Base-by-base conservation (phyloP, 768 basidiomycete genomes). In the Lentinula aciculospora region DNA sequence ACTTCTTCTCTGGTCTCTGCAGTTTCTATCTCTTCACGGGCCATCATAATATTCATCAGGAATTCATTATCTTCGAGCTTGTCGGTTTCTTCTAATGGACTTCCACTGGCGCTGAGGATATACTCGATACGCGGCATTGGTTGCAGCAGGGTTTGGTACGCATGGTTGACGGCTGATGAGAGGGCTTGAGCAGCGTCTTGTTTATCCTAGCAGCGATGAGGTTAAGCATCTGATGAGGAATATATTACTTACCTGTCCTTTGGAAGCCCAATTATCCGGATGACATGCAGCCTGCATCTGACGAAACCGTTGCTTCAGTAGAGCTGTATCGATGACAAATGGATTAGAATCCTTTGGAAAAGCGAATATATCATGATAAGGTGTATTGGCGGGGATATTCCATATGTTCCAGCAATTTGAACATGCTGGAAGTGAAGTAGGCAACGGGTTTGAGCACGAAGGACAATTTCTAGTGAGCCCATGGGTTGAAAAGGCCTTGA, bases 61-160 rank as follows among this genome's bases (percentile, higher is more conserved):
- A 96, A 81, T 45, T 72, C 80, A 45, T 81, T 71, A 64, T 95
- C 90, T 10, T 87, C 81, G 23, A 88, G 69, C 53, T 84, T 81
- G 60, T 96, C 94, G 23, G 73, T 74, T 71, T 95, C 94, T 1
- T 76, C 74, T 46, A 84, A 72, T 4, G 77, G 74, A 29, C 80
- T 53, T 9, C 86, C 82, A 63, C 91, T 81, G 42, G 74, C 76
- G 42, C 78, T 74, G 13, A 96, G 76, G 64, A 97, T 83, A 65
- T 97, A 96, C 68, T 91, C 86, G 28, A 86, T 86, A 40, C 94
- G 84, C 27, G 79, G 73, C 32, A 93, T 70, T 2, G 94, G 94
- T 62, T 82, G 77, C n/a, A 77, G 66, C 39, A 98, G 80, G 17
- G 82, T 81, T 62, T 82, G 83, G 68, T 95, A 94, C 1, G 93